Conservation (phyloP, 2,329 filamentous ascomycete genomes). For the Monosporascus sp. region DNA sequence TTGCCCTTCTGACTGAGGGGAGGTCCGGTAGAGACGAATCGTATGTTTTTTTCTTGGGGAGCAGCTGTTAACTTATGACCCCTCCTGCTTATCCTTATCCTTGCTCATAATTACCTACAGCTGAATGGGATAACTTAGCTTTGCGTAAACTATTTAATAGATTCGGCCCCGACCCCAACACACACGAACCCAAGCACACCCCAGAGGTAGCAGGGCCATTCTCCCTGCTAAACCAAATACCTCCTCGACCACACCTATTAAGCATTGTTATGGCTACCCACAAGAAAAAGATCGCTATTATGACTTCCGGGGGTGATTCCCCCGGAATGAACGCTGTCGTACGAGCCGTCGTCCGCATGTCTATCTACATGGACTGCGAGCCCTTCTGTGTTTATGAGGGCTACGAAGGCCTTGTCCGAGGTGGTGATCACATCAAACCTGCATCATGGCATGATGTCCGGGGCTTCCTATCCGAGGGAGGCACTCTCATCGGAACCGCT, state of each 20-base stretch:
- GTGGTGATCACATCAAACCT: conserved; percentile 79
- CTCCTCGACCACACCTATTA: not conserved
- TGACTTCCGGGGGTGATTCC: conserved; percentile 92
- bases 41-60: not conserved
- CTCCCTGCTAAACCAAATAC: not conserved
- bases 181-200: not conserved
- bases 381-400: conserved; percentile 84
- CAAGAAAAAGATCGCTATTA: conserved; percentile 73
- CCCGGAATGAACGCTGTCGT: conserved; percentile 94
- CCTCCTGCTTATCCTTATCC: not conserved
- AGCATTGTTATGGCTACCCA: conserved; percentile 33
- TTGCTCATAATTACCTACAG: not conserved
- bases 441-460: conserved; percentile 92
- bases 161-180: not conserved
- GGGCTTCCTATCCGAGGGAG: conserved; percentile 88
- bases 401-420: conserved; percentile 90
- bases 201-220: not conserved
- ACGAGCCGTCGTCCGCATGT: conserved; percentile 84
- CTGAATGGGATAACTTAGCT: no score
- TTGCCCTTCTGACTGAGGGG: not conserved
- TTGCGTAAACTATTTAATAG: no score
- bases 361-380: conserved; percentile 78
- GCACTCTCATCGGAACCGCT: conserved; percentile 92
- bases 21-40: not conserved
- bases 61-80: not conserved